Evolutionary conservation across 257 asterid species (phyloP).

Genomic region (Plectranthus barbatus): DNA sequence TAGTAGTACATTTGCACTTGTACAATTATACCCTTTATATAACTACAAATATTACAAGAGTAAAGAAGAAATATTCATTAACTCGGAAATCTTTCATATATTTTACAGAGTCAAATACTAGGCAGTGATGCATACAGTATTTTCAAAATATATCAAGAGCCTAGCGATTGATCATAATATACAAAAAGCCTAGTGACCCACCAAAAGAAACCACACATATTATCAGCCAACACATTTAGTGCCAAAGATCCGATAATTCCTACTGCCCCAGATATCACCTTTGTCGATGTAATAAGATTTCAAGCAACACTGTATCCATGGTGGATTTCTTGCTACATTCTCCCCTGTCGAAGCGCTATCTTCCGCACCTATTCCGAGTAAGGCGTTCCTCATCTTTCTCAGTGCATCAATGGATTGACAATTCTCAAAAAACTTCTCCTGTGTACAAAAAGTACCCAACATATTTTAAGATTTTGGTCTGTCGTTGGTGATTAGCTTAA

Average conservation of each 20-base stretch:
- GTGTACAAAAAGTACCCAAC: slow-evolving; percentile 3
- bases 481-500: too few relatives aligned
- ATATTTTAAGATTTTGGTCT: background rate
- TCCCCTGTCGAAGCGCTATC: background rate
- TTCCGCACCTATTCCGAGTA: slow-evolving; percentile 52
- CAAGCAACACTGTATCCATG: slow-evolving; percentile 70
- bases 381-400: slow-evolving; percentile 31
- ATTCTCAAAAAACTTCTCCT: slow-evolving; percentile 50
- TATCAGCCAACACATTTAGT: slow-evolving; percentile 31
- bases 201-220: background rate
- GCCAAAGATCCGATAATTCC: slow-evolving; percentile 47
- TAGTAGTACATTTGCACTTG: too few relatives aligned
- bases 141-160: background rate
- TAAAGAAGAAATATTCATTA: too few relatives aligned
- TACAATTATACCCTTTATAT: too few relatives aligned
- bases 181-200: background rate
- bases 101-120: background rate
- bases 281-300: slow-evolving; percentile 43
- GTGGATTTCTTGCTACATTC: slow-evolving; percentile 43
- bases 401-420: slow-evolving; percentile 27
- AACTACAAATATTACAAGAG: too few relatives aligned
- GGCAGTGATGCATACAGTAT: background rate
- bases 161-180: too few relatives aligned
- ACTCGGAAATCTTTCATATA: background rate
- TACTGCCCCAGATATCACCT: slow-evolving; percentile 54